Evolutionary conservation across 345 rosid genomes (phyloP).

Genomic region (Eucalyptus curtisii): DNA sequence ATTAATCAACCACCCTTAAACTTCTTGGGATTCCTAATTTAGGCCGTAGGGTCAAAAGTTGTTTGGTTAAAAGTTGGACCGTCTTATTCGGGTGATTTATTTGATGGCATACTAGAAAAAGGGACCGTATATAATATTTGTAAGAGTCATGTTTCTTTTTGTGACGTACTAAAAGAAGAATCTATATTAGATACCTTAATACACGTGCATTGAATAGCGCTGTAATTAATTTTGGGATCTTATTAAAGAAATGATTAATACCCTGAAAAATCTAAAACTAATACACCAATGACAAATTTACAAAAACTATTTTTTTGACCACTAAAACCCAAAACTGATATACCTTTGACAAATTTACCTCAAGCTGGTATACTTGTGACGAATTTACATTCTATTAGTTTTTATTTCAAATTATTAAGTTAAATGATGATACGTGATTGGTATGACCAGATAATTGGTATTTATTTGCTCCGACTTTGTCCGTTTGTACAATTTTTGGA

Average conservation of each 20-base stretch:
- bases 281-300: too few species aligned
- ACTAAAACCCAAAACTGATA: too few species aligned
- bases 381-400: too few species aligned
- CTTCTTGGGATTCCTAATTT: not conserved
- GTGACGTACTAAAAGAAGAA: not conserved
- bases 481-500: too few species aligned
- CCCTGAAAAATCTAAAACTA: fast-evolving
- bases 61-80: not conserved
- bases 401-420: too few species aligned
- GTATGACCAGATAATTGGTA: too few species aligned
- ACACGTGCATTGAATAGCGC: not conserved
- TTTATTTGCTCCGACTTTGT: too few species aligned
- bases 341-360: too few species aligned
- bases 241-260: not conserved
- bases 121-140: not conserved
- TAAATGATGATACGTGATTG: too few species aligned
- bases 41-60: not conserved
- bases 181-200: not conserved
- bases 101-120: not conserved
- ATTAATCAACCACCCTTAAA: not conserved
- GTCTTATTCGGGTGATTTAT: not conserved
- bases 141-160: not conserved
- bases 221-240: not conserved
- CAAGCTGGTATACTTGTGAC: too few species aligned
- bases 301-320: too few species aligned